Evolutionary conservation across 164 flowering plant genomes (phyloP).

Genomic region (Piper betle): DNA sequence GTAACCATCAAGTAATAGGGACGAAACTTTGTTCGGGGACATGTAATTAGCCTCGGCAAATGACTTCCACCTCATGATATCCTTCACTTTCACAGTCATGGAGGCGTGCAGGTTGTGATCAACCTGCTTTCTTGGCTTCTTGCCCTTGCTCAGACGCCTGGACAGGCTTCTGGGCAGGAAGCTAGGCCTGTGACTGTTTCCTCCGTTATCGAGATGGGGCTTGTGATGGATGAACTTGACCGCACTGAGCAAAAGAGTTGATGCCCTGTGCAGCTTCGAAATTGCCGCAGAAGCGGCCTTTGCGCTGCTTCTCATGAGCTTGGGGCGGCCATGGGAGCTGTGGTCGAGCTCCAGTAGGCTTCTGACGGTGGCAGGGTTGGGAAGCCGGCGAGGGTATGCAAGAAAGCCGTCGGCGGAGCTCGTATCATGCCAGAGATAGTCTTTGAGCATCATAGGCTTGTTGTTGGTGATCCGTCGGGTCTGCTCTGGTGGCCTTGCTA

Average conservation of each 20-base stretch:
- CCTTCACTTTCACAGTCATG: slow-evolving; percentile 14
- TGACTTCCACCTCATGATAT: slow-evolving; percentile 39
- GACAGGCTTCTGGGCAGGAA: slow-evolving; percentile 23
- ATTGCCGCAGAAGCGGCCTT: slow-evolving; percentile 16
- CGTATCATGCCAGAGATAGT: slow-evolving; percentile 46
- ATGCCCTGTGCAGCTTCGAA: slow-evolving; percentile 47
- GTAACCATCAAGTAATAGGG: slow-evolving; percentile 2
- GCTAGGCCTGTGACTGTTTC: background rate
- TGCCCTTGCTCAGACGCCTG: slow-evolving; percentile 14
- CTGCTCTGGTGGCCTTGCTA: background rate
- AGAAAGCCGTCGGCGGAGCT: slow-evolving; percentile 61
- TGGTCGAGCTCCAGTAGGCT: slow-evolving; percentile 38
- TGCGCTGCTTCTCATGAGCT: slow-evolving; percentile 14
- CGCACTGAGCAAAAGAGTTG: slow-evolving; percentile 35
- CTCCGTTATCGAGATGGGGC: slow-evolving; percentile 5
- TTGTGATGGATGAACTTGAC: slow-evolving; percentile 32
- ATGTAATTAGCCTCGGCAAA: slow-evolving; percentile 24
- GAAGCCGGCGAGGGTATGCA: slow-evolving; percentile 39
- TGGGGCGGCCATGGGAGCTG: slow-evolving; percentile 6
- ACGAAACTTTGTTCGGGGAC: slow-evolving; percentile 14
- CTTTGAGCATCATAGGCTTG: slow-evolving; percentile 45
- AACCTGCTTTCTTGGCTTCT: slow-evolving; percentile 1
- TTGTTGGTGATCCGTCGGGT: background rate
- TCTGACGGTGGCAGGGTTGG: slow-evolving; percentile 23
- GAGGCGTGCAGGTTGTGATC: no score